Base-by-base conservation (phyloP, 495 filamentous ascomycete species). In the Podospora pseudoanserina region DNA sequence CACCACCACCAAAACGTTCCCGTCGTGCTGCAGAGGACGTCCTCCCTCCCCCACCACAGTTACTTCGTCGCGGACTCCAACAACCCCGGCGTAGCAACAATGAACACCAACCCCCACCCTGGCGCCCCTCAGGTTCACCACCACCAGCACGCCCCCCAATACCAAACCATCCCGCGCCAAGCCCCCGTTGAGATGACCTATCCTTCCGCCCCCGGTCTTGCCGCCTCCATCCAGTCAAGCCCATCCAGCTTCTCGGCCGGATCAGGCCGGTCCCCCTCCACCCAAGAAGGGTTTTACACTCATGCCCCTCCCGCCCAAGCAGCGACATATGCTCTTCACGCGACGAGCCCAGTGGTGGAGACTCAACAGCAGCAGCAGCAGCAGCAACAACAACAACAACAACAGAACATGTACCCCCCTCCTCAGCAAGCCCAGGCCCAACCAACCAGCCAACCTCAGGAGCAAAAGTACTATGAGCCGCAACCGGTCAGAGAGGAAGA, bases 41-140 rank as follows among this genome's bases (percentile, higher is more conserved):
- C 76, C 11, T 79, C 77, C 65, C 74, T 84, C 13, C 77, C 82
- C 0, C 79, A 82, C 26, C 81, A 77, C 66, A 72, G 69, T n/a
- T 82, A 77, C 69, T 86, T 82, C 68, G 77, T 85, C 34, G 76
- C 84, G 6, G 84, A 85, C 54, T 81, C 84, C 59, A 79, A 77
- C 70, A 85, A 85, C 65, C 84, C 82, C 6, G 82, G 80, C 15
- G 79, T 85, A 5, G 83, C 81, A 55, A 87, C 81, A 32, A 82
- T 85, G 82, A 85, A 83, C 76, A 81, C 82, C 26, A 80, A 80
- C 74, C 64, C 80, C 32, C 72, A 80, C 60, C 39, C 39, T 11
- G 39, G 6, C 39, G 6, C 39, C 9, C 39, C 39, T 49, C 39
- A 49, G 13, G 39, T 49, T 3, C 68, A 65, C 28, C 61, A 39